Evolutionary conservation across 768 basidiomycete species (phyloP).

Genomic region (Lactarius hatsudake): DNA sequence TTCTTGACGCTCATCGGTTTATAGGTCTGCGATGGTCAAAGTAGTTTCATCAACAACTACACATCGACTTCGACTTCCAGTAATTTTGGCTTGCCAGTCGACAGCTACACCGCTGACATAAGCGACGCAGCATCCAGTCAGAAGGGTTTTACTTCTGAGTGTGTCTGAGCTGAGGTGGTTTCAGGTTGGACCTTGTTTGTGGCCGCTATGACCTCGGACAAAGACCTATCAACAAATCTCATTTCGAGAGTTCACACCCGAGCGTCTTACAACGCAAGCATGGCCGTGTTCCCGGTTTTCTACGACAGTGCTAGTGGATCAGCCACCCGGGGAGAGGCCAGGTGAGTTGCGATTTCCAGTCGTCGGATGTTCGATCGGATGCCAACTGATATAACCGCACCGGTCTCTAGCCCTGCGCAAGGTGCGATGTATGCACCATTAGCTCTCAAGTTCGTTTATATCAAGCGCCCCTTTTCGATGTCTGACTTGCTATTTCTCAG

Average conservation of each 20-base stretch:
- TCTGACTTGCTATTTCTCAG: slow-evolving; percentile 1
- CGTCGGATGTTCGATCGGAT: neutral
- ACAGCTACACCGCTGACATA: neutral
- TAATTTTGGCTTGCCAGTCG: slow-evolving; percentile 19
- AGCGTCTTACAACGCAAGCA: slow-evolving; percentile 6
- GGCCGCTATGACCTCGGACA: slow-evolving; percentile 12
- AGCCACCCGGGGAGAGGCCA: slow-evolving; percentile 9
- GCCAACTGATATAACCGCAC: neutral
- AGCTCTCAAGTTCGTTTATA: slow-evolving; percentile 26
- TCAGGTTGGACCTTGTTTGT: slow-evolving; percentile 20
- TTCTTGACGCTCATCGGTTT: neutral
- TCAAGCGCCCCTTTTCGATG: neutral
- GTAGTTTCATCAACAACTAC: slow-evolving; percentile 7
- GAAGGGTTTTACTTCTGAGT: neutral
- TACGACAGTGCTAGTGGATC: slow-evolving; percentile 10
- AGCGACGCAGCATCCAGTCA: neutral
- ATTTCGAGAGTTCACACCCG: slow-evolving; percentile 17
- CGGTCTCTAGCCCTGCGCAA: slow-evolving; percentile 25
- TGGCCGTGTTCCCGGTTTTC: slow-evolving; percentile 10
- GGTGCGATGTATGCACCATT: slow-evolving; percentile 30
- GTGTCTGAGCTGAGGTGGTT: neutral
- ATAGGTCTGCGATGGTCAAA: slow-evolving; percentile 17
- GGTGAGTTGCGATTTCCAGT: slow-evolving; percentile 10
- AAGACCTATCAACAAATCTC: slow-evolving; percentile 2
- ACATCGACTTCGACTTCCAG: neutral